Conservation (phyloP, 805 yeast species). For the Starmerella asiatica region DNA sequence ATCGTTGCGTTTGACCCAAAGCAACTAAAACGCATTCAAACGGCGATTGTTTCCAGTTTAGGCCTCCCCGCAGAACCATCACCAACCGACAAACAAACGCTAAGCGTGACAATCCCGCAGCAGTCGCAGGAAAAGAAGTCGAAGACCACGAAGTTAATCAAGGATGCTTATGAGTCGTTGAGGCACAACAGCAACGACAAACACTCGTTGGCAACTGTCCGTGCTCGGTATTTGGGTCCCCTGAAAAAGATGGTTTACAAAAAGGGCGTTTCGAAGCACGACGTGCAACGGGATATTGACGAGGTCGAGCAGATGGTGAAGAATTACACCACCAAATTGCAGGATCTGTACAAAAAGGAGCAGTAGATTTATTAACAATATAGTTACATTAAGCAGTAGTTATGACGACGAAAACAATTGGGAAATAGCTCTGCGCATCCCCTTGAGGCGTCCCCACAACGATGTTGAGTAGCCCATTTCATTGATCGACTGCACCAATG, state of each 20-base stretch:
- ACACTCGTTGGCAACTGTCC: constrained; percentile 41
- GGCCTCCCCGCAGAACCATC: constrained; percentile 73
- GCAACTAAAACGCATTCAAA: constrained; percentile 52
- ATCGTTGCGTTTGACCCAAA: constrained; percentile 77
- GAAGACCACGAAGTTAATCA: constrained; percentile 44
- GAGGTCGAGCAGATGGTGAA: constrained; percentile 63
- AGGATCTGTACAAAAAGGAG: constrained; percentile 40
- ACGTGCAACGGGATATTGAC: constrained; percentile 34
- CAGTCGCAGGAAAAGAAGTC: constrained; percentile 53
- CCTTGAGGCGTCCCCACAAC: constrained; percentile 51
- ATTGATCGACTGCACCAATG: constrained; percentile 67
- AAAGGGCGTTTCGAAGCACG: constrained; percentile 34
- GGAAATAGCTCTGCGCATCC: constrained; percentile 38
- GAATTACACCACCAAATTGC: constrained; percentile 44
- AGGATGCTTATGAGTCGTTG: constrained; percentile 50
- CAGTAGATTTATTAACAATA: background rate
- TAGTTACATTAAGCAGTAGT: background rate
- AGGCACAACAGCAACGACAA: constrained; percentile 36
- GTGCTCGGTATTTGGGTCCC: constrained; percentile 46
- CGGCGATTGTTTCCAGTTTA: constrained; percentile 52
- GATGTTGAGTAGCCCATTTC: constrained; percentile 63
- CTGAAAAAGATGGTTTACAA: constrained; percentile 31
- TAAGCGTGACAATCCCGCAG: constrained; percentile 64
- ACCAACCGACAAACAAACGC: constrained; percentile 53
- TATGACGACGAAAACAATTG: background rate